Evolutionary conservation across 129 eudicot species (phyloP), one percentile per base, ranked within the genome.

Genomic region (Gnaphalium uliginosum): DNA sequence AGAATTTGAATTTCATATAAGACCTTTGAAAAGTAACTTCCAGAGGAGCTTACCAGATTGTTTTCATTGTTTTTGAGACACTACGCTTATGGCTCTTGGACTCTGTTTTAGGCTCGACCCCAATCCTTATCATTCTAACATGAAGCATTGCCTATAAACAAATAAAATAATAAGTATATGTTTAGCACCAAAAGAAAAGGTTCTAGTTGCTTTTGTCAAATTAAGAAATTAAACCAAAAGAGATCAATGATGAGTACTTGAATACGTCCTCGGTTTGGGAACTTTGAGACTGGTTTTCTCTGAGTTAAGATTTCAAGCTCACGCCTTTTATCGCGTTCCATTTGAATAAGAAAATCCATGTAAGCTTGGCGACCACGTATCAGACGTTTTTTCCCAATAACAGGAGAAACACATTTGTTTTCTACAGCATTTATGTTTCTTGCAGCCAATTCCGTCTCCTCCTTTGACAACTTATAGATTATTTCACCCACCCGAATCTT

Each of bases 281-380:
- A 92, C 17, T 74, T 79, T 27, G 97, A 83, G 7, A 89, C 97
- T 14, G 82, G 65, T 41, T 82, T 85, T 15, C 80, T 73, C 21
- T 64, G 80, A 0, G 50, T 76, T 24, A 92, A 68, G 2, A 68
- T 67, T 37, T 87, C 81, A 56, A 92, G 86, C 79, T 92, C 97
- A n/a, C 26, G 48, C 39, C 68, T 74, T 51, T 89, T 83, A 4
- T 92, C 89, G 0, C 80, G 80, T 69, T 87, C 90, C 85, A 83
- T 75, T 41, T 72, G 83, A 57, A 30, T 24, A 41, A 87, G 79
- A 75, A 92, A 75, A 75, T 92, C 90, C 5, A 18, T 68, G 54
- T 64, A 83, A 0, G 96, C 96, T 60, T 87, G 90, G 3, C 91
- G 86, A 62, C 97, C 96, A 35, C 96, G 73, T 18, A 92, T 67